Evolutionary conservation across 2,329 filamentous ascomycete genomes (phyloP), one percentile per base, ranked within the genome.

Genomic region (Periconia macrospinosa): DNA sequence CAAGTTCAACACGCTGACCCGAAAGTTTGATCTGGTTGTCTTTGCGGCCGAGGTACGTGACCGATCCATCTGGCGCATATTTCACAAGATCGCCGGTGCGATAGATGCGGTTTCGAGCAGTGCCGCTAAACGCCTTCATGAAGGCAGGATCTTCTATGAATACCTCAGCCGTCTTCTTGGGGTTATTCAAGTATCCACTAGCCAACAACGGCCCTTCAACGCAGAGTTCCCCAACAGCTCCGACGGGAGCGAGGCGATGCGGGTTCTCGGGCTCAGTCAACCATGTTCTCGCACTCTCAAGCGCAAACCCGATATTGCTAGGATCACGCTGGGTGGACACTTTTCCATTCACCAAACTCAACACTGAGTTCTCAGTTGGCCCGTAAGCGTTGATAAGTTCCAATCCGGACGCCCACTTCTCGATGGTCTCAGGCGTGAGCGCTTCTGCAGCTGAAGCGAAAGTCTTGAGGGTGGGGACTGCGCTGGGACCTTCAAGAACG

Each of bases 381-480:
- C 69, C 69, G 30, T 69, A 72, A 2, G 57, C 66, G 20, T 71
- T 71, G 2, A 66, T 45, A 2, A 71, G 57, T 20, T 64, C 44
- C n/a, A 72, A 42, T 2, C 62, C 57, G 15, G 57, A 49, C 14
- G 55, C 55, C 62, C 63, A 70, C 41, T 65, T 68, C 17, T 63
- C 53, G 50, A 69, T 65, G 0, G 65, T 62, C 33, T 67, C 63
- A 1, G 60, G 41, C 1, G 65, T 66, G 52, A 70, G 53, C 2
- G 66, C 55, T 47, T 70, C 68, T 1, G 65, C 68, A 27, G 65
- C 68, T n/a, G 59, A 59, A 17, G 61, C 62, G 17, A 71, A 56
- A 2, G 75, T 72, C 49, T 78, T 71, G 30, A 81, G 60, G 1
- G 72, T 58, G 59, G 78, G 47, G 66, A 78, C 45, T 10, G 51